Evolutionary conservation across 352 stramenopile species (phyloP).

Genomic region (Aphanomyces stellatus): DNA sequence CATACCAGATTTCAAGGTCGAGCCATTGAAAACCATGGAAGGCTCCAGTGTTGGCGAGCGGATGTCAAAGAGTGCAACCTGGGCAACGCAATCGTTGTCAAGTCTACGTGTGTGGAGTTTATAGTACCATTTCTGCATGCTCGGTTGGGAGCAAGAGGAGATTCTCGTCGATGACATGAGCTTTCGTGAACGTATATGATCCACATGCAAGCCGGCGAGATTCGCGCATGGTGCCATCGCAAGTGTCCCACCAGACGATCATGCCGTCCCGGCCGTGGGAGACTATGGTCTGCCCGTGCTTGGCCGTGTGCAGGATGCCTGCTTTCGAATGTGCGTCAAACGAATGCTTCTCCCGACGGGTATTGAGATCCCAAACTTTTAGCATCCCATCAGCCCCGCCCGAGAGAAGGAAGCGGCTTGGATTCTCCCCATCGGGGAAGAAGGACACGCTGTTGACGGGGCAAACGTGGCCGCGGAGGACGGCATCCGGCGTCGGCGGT

Average conservation of each 20-base stretch:
- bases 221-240: constrained; percentile 1
- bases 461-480: constrained; percentile 55
- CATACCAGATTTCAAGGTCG: constrained; percentile 32
- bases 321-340: constrained; percentile 53
- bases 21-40: constrained; percentile 27
- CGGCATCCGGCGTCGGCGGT: constrained; percentile 38
- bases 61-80: constrained; percentile 45
- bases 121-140: not conserved
- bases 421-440: constrained; percentile 18
- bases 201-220: constrained; percentile 23
- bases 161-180: not conserved
- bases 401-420: constrained; percentile 30
- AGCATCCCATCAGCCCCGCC: constrained; percentile 50
- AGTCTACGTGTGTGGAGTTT: not conserved
- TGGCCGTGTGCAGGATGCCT: constrained; percentile 48
- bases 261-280: constrained; percentile 67
- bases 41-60: constrained; percentile 25
- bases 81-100: no score
- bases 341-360: constrained; percentile 39
- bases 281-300: constrained; percentile 24
- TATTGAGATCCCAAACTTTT: constrained; percentile 64
- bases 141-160: constrained; percentile 1
- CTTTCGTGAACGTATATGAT: constrained; percentile 33
- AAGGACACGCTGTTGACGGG: constrained; percentile 57
- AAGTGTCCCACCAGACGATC: constrained; percentile 53